Evolutionary conservation across 2,329 filamentous ascomycete genomes (phyloP).

Genomic region (Phialemonium atrogriseum): DNA sequence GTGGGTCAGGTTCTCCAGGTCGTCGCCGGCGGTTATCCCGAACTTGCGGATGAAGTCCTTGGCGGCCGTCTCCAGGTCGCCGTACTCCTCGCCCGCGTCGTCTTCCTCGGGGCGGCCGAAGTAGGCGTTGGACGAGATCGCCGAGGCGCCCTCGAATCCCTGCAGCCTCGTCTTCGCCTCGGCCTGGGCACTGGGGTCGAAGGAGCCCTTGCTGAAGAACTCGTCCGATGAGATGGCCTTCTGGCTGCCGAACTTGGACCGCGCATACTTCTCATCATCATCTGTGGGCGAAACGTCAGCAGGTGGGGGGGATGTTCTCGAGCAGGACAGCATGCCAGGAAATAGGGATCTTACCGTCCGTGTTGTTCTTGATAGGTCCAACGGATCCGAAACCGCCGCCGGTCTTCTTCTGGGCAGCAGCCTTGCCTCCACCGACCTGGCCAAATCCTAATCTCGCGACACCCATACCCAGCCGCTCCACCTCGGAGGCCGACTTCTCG

Average conservation of each 20-base stretch:
- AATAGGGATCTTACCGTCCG: constrained; percentile 48
- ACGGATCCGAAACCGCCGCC: constrained; percentile 82
- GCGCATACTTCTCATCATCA: constrained; percentile 76
- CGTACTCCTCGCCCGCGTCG: constrained; percentile 63
- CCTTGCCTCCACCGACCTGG: constrained; percentile 61
- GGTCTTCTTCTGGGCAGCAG: constrained; percentile 54
- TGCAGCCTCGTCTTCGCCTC: constrained; percentile 84
- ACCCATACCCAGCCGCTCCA: constrained; percentile 87
- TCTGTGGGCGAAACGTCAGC: constrained; percentile 27
- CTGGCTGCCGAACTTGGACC: constrained; percentile 80
- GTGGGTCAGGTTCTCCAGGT: constrained; percentile 81
- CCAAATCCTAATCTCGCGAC: constrained; percentile 80
- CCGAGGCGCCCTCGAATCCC: constrained; percentile 84
- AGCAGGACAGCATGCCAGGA: background rate
- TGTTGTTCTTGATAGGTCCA: constrained; percentile 60
- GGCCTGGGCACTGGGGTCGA: constrained; percentile 68
- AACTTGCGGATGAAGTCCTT: constrained; percentile 96
- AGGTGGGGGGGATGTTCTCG: background rate
- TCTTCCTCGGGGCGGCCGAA: constrained; percentile 85
- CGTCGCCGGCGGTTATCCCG: constrained; percentile 90
- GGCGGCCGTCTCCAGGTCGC: constrained; percentile 84
- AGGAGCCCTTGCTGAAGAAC: constrained; percentile 88
- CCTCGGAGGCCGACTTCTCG: constrained; percentile 64
- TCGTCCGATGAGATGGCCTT: constrained; percentile 98
- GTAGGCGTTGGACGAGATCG: constrained; percentile 96